Evolutionary conservation across 768 basidiomycete species (phyloP).

Genomic region (Glaciozyma martinii): DNA sequence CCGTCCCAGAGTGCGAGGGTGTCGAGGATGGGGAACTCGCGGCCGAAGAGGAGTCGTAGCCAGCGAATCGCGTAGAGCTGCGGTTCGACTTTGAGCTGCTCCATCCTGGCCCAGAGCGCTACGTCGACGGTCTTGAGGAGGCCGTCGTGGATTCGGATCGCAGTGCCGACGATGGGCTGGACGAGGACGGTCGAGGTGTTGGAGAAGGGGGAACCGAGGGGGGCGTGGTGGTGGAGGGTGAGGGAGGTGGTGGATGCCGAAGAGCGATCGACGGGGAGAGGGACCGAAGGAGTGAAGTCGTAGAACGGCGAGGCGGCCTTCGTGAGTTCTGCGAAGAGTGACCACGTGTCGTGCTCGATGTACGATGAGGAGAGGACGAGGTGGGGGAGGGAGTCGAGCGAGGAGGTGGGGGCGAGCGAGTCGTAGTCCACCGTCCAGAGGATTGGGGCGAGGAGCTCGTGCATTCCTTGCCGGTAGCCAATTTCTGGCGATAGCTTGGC

Average conservation of each 20-base stretch:
- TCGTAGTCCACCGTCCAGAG: slow-evolving; percentile 78
- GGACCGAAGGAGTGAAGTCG: slow-evolving; percentile 38
- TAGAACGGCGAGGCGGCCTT: slow-evolving; percentile 64
- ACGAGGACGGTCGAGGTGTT: slow-evolving; percentile 20
- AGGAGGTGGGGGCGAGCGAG: slow-evolving; percentile 45
- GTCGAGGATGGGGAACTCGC: slow-evolving; percentile 74
- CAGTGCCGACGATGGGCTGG: slow-evolving; percentile 73
- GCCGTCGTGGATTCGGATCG: slow-evolving; percentile 65
- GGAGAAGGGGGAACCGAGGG: background rate
- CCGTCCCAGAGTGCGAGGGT: slow-evolving; percentile 93
- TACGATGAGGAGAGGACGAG: slow-evolving; percentile 35
- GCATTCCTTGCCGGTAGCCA: slow-evolving; percentile 98
- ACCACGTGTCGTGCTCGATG: slow-evolving; percentile 67
- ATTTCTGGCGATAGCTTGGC: slow-evolving; percentile 67
- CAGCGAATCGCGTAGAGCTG: slow-evolving; percentile 98
- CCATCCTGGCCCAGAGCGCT: slow-evolving; percentile 61
- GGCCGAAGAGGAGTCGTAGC: slow-evolving; percentile 83
- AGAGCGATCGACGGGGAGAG: slow-evolving; percentile 2
- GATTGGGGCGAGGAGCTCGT: slow-evolving; percentile 82
- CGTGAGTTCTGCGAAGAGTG: slow-evolving; percentile 74
- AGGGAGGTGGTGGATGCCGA: background rate
- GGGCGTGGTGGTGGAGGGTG: background rate
- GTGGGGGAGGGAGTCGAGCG: slow-evolving; percentile 27
- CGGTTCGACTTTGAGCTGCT: slow-evolving; percentile 76
- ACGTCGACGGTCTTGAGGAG: slow-evolving; percentile 72